phyloP scores from a whole-genome alignment of 1,284 basidiomycete species.

The Irpex sp. region DNA sequence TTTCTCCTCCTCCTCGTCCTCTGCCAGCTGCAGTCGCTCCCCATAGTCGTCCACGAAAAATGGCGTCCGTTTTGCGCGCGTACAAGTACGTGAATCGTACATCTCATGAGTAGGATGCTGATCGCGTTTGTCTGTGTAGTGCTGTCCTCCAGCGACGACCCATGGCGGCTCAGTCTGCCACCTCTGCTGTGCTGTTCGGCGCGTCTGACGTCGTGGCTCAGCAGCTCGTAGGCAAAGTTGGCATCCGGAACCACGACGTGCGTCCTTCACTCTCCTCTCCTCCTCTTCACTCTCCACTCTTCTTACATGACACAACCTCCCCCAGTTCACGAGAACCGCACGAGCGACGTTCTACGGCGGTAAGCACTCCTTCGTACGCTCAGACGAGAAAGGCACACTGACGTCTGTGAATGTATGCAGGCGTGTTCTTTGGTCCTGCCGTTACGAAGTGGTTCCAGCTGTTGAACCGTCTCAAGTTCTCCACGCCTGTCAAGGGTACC shows the following conservation, averaged over 20 bases:
- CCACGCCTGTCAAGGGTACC: constrained; percentile 51
- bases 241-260: constrained; percentile 62
- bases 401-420: constrained; percentile 29
- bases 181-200: constrained; percentile 69
- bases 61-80: constrained; percentile 44
- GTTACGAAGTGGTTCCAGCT: constrained; percentile 71
- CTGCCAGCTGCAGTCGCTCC: background rate
- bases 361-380: constrained; percentile 20
- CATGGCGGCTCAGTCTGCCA: constrained; percentile 58
- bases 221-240: constrained; percentile 71
- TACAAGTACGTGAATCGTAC: constrained; percentile 45
- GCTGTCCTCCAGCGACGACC: constrained; percentile 61
- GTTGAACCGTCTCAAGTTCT: constrained; percentile 60
- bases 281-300: background rate
- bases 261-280: constrained; percentile 23
- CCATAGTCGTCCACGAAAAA: constrained; percentile 13
- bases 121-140: constrained; percentile 31
- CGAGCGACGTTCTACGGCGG: constrained; percentile 76
- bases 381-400: background rate
- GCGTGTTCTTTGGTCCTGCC: constrained; percentile 65
- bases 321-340: constrained; percentile 69
- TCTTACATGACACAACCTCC: background rate
- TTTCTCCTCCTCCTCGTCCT: background rate
- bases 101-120: background rate
- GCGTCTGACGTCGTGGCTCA: constrained; percentile 83